phyloP scores from a whole-genome alignment of 2,329 filamentous ascomycete species.

The Ceratocystis harringtonii region DNA sequence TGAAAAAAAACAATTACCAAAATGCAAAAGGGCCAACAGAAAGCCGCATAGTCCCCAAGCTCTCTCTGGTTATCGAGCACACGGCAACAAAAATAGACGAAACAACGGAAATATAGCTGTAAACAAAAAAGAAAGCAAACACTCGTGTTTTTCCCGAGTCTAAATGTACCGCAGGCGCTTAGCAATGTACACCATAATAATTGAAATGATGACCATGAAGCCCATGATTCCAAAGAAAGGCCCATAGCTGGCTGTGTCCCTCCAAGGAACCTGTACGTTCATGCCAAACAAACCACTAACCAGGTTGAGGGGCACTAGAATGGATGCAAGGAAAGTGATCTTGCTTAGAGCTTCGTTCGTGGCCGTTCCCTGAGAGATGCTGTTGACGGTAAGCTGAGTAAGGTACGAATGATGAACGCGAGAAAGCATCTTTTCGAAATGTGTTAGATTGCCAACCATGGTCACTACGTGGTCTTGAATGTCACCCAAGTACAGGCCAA shows the following conservation, averaged over 20 bases:
- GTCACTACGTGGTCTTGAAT: constrained; percentile 99
- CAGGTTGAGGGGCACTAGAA: constrained; percentile 90
- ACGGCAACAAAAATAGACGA: background rate
- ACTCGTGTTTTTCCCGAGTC: background rate
- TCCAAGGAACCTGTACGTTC: constrained; percentile 65
- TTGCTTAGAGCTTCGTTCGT: constrained; percentile 86
- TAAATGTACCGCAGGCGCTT: constrained; percentile 34
- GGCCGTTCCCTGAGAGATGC: constrained; percentile 71
- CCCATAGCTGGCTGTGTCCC: constrained; percentile 35
- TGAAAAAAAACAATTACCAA: constrained; percentile 7
- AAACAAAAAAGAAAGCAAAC: background rate
- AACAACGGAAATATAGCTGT: too few relatives aligned
- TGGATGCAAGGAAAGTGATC: constrained; percentile 84
- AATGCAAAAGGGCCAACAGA: background rate
- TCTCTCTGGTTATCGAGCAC: background rate
- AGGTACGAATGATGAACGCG: constrained; percentile 92
- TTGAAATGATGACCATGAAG: constrained; percentile 39
- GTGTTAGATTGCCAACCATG: constrained; percentile 91
- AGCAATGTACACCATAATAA: constrained; percentile 33
- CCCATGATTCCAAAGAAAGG: constrained; percentile 38
- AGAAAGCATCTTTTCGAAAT: constrained; percentile 95
- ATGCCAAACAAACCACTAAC: constrained; percentile 79
- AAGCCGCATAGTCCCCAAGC: background rate
- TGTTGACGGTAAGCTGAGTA: constrained; percentile 84
- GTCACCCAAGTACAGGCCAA: constrained; percentile 89